Percentiles rank a stretch among this genome's conserved stretches.
Evolutionary conservation across 192 early-diverging fungal species (phyloP).

Genomic region (Coemansia sp.): DNA sequence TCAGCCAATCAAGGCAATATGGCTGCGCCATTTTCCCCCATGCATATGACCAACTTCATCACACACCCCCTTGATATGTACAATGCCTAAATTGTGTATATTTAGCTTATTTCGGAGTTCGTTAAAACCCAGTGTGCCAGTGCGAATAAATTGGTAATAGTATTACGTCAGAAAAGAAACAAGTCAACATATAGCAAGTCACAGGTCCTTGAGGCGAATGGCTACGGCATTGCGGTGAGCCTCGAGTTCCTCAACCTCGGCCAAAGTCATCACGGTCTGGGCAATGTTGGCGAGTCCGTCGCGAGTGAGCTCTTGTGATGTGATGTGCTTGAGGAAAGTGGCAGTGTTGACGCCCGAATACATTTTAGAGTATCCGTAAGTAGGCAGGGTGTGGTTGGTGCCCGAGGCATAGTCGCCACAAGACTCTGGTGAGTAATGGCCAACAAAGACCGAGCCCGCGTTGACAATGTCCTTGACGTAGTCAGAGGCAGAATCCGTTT

Average conservation of each 20-base stretch:
- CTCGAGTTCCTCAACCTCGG: conserved; percentile 93
- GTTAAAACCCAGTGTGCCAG: neutral
- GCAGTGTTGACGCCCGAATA: conserved; percentile 97
- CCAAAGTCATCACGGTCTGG: conserved; percentile 90
- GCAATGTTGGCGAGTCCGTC: conserved; percentile 84
- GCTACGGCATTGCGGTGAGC: conserved; percentile 97
- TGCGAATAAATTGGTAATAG: neutral
- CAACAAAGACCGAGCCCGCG: conserved; percentile 98
- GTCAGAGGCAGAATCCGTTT: conserved; percentile 73
- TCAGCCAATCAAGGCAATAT: neutral
- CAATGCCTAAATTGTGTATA: neutral
- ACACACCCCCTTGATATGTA: neutral
- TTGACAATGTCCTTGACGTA: conserved; percentile 71
- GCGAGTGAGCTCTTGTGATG: conserved; percentile 84
- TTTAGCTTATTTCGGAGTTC: neutral
- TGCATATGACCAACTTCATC: neutral
- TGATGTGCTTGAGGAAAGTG: conserved; percentile 98
- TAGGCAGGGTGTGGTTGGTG: conserved; percentile 99
- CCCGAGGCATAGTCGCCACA: conserved; percentile 99
- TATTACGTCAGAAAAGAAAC: neutral
- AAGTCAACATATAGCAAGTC: neutral
- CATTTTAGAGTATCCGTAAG: conserved; percentile 97
- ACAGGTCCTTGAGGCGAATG: conserved; percentile 65
- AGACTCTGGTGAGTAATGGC: conserved; percentile 92
- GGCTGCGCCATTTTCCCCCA: conserved; percentile 1